These are phyloP conservation scores for Datisca glomerata DNA, from an alignment of 306 rosid species.

Conservation along the genomic window DNA sequence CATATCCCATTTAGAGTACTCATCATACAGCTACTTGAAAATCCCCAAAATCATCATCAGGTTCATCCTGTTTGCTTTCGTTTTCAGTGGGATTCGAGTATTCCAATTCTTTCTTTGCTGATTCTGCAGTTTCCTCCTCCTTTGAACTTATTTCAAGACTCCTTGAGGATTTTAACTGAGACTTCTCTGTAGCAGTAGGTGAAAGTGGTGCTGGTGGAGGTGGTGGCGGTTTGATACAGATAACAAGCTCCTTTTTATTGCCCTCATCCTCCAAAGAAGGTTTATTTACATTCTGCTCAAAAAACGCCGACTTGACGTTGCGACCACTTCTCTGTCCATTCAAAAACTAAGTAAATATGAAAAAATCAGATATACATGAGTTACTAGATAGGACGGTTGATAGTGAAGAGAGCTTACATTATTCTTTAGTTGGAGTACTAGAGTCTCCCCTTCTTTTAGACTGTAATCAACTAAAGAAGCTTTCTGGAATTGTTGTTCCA, in stretches of 20 bases:
- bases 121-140: conserved; percentile 14
- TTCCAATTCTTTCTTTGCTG: conserved; percentile 29
- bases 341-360: conserved; percentile 7
- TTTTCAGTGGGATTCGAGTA: conserved; percentile 24
- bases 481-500: conserved; percentile 86
- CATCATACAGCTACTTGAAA: conserved; percentile 74
- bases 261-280: conserved; percentile 42
- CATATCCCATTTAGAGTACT: not conserved
- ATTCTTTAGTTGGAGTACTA: conserved; percentile 70
- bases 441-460: conserved; percentile 89
- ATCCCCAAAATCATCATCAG: conserved; percentile 90
- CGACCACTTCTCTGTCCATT: conserved; percentile 45
- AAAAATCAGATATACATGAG: not conserved
- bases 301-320: conserved; percentile 45
- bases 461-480: conserved; percentile 82
- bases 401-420: conserved; percentile 29
- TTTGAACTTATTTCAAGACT: conserved; percentile 33
- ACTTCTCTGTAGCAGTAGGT: conserved; percentile 24
- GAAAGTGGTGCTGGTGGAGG: conserved; percentile 75
- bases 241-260: conserved; percentile 32
- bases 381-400: no score
- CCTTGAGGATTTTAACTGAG: conserved; percentile 27
- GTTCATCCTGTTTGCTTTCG: conserved; percentile 30
- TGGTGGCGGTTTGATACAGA: conserved; percentile 61
- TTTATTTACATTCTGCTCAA: conserved; percentile 37